These are phyloP conservation scores for Microbotryum scabiosae DNA, from an alignment of 1,284 basidiomycete genomes.

Conservation along the genomic window DNA sequence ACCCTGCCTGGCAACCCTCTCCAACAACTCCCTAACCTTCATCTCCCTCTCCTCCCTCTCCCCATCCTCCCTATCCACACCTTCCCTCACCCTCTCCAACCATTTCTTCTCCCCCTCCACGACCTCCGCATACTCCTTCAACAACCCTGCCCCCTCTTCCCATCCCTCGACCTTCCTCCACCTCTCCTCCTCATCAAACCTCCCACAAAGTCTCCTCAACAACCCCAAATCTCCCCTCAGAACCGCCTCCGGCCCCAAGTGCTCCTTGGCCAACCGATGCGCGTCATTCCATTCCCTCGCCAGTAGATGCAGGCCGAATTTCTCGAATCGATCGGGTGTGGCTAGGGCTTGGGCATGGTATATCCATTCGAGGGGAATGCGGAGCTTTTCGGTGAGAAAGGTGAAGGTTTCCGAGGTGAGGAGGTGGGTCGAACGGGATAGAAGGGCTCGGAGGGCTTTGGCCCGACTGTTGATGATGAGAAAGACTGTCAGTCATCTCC, in stretches of 20 bases:
- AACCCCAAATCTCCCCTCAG: conserved; percentile 68
- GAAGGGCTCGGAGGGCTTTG: conserved; percentile 69
- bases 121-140: conserved; percentile 47
- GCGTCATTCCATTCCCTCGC: conserved; percentile 65
- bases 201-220: conserved; percentile 62
- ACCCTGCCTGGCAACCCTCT: too few species aligned
- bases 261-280: conserved; percentile 67
- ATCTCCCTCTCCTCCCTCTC: conserved; percentile 34
- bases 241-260: conserved; percentile 85
- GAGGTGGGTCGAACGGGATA: conserved; percentile 61
- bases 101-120: conserved; percentile 61
- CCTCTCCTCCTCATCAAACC: conserved; percentile 50
- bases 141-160: conserved; percentile 26
- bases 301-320: conserved; percentile 66
- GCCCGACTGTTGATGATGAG: conserved; percentile 49
- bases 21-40: conserved; percentile 14
- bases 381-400: conserved; percentile 66
- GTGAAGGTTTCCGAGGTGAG: conserved; percentile 61
- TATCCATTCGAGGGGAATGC: conserved; percentile 77
- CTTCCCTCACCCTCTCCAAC: conserved; percentile 59
- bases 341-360: conserved; percentile 69
- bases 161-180: conserved; percentile 31
- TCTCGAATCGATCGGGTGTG: conserved; percentile 58
- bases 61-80: conserved; percentile 49
- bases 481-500: not conserved